phyloP scores from a whole-genome alignment of 2,329 filamentous ascomycete species.

The Macroventuria anomochaeta region DNA sequence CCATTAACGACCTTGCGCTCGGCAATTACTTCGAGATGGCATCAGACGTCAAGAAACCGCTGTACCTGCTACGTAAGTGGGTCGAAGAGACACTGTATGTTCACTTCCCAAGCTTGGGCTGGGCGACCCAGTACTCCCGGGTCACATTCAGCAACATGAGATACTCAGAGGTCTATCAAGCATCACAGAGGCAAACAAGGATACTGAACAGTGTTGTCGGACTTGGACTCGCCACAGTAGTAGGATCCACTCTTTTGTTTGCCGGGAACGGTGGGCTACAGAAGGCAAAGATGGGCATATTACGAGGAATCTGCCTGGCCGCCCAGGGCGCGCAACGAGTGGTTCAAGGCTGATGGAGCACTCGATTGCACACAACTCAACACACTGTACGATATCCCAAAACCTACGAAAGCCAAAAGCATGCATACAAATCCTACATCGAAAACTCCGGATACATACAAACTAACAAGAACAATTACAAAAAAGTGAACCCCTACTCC shows the following conservation, averaged over 20 bases:
- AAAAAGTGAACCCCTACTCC: not conserved
- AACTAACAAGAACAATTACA: not conserved
- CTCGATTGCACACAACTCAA: not conserved
- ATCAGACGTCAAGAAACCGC: conserved; percentile 75
- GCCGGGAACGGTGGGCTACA: conserved; percentile 30
- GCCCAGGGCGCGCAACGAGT: conserved; percentile 32
- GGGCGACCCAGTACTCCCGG: conserved; percentile 89
- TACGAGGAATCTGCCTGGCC: conserved; percentile 34
- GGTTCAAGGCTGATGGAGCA: conserved; percentile 18
- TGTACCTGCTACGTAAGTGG: conserved; percentile 82
- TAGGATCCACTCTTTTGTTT: conserved; percentile 32
- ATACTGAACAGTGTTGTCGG: conserved; percentile 42
- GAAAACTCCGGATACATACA: not conserved
- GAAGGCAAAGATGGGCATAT: conserved; percentile 35
- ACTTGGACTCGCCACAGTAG: conserved; percentile 21
- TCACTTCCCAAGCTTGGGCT: conserved; percentile 78
- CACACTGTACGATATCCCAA: conserved; percentile 1
- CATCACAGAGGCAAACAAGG: conserved; percentile 60
- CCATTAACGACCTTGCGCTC: conserved; percentile 90
- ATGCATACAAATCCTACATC: not conserved
- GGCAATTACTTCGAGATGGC: conserved; percentile 96
- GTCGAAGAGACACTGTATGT: conserved; percentile 84
- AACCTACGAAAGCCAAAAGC: not conserved
- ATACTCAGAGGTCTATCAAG: conserved; percentile 80
- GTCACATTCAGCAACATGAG: conserved; percentile 93